Conservation (phyloP, 495 filamentous ascomycete species). For the Penicillium chermesinum region DNA sequence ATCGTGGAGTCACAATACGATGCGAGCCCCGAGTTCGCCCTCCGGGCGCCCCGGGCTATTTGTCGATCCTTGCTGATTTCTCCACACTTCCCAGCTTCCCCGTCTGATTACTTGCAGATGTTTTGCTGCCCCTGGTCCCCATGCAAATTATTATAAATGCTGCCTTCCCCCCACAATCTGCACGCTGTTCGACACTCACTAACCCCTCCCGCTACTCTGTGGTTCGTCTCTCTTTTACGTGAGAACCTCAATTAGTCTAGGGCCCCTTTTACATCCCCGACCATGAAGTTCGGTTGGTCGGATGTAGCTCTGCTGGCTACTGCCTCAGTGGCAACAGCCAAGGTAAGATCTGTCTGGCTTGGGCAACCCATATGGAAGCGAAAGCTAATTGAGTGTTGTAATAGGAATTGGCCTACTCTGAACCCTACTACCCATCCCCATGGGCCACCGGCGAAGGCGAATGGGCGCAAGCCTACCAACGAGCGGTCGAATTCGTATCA, state of each 20-base stretch:
- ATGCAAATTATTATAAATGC: slow-evolving; percentile 7
- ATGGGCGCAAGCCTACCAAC: slow-evolving; percentile 73
- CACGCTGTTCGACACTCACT: not conserved
- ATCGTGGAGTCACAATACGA: not conserved
- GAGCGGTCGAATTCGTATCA: slow-evolving; percentile 73
- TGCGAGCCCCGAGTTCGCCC: not conserved
- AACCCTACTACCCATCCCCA: slow-evolving; percentile 79
- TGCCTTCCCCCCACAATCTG: not conserved
- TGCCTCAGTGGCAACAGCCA: slow-evolving; percentile 35
- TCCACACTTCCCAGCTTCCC: slow-evolving; percentile 11
- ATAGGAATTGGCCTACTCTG: slow-evolving; percentile 39
- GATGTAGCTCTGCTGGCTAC: slow-evolving; percentile 31
- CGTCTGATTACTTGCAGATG: slow-evolving; percentile 2
- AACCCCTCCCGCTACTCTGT: not conserved
- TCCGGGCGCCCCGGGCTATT: not conserved
- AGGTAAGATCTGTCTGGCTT: slow-evolving; percentile 16
- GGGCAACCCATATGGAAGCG: not conserved
- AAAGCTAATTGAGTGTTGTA: slow-evolving; percentile 1
- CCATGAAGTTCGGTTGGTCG: slow-evolving; percentile 39
- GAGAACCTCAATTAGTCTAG: slow-evolving; percentile 5
- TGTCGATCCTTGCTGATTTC: slow-evolving; percentile 15
- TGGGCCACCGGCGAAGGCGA: slow-evolving; percentile 66
- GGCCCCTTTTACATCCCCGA: slow-evolving; percentile 9
- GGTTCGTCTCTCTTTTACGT: slow-evolving; percentile 5
- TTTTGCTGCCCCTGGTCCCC: not conserved